Evolutionary conservation across 352 stramenopile genomes (phyloP), one percentile per base, ranked within the genome.

Genomic region (Phytophthora parvispora): DNA sequence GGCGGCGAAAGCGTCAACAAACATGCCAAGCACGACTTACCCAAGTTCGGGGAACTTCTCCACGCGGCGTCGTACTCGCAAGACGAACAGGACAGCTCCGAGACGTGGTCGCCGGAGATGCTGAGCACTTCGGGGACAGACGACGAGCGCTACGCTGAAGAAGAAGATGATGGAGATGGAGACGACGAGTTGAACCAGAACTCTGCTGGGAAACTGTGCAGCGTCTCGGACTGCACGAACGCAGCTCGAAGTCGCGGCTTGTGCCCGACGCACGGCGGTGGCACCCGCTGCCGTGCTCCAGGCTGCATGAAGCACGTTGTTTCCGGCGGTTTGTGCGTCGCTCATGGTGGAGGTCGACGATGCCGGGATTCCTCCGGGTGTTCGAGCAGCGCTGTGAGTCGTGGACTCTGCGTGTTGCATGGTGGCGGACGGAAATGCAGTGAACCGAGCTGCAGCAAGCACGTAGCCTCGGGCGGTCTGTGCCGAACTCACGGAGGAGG

Each of bases 401-500:
- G 81, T 43, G 83, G 84, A 0, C 69, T 94, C 18, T 96, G 86
- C 28, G 77, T 91, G 4, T 66, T 87, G 27, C 88, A 94, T 63
- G 88, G 86, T 24, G 85, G 86, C 10, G 85, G 85, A 27, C 86
- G 89, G 38, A 92, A 92, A 50, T 96, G 89, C 75, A 86, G 77
- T 36, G 67, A 87, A 56, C 31, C 69, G 29, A 77, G 84, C 24
- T 96, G 89, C 74, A 69, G 69, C 45, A 96, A 94, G 74, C 87
- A 94, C 68, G 84, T 96, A 4, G 88, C 88, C 7, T 96, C 86
- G 1, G 74, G 81, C 16, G 89, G 89, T 2, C 69, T 94, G n/a
- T 96, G 89, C 59, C 89, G 89, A n/a, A 85, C 84, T 7, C 89
- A 96, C 12, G 89, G 87, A 42, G 89, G 87, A 28, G 89, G 89